Evolutionary conservation across 805 yeast species (phyloP).

Genomic region (Candida pseudoglaebosa): DNA sequence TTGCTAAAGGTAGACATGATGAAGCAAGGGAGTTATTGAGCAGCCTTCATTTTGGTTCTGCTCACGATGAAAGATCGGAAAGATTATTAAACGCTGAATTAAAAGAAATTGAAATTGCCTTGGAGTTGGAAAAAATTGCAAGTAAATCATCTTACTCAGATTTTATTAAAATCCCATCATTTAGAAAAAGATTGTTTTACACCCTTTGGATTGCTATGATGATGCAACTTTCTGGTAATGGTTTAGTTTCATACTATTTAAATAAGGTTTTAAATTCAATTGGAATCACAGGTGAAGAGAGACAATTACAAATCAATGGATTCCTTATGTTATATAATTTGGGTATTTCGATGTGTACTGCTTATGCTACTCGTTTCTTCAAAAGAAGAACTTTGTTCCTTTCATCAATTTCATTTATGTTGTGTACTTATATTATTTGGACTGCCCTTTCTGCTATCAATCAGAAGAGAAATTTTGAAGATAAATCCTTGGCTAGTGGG

Average conservation of each 20-base stretch:
- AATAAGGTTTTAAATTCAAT: conserved; percentile 47
- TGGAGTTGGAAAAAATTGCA: conserved; percentile 37
- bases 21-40: conserved; percentile 41
- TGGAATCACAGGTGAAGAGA: conserved; percentile 46
- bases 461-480: conserved; percentile 36
- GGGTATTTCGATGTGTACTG: conserved; percentile 21
- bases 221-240: conserved; percentile 50
- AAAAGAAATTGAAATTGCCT: conserved; percentile 35
- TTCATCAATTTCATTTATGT: conserved; percentile 20
- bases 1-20: conserved; percentile 37
- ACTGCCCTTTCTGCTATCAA: conserved; percentile 41
- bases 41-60: conserved; percentile 38
- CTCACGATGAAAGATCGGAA: conserved; percentile 21
- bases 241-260: conserved; percentile 49
- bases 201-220: conserved; percentile 28
- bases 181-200: conserved; percentile 41
- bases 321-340: conserved; percentile 47
- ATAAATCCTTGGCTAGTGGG: conserved; percentile 40
- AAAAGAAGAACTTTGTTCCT: conserved; percentile 28
- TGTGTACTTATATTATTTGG: conserved; percentile 13
- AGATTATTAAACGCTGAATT: conserved; percentile 35
- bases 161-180: conserved; percentile 34
- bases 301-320: conserved; percentile 49
- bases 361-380: conserved; percentile 17
- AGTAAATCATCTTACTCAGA: conserved; percentile 33